Evolutionary conservation across 2,329 filamentous ascomycete genomes (phyloP).

Genomic region (Fusarium pseudocircinatum): DNA sequence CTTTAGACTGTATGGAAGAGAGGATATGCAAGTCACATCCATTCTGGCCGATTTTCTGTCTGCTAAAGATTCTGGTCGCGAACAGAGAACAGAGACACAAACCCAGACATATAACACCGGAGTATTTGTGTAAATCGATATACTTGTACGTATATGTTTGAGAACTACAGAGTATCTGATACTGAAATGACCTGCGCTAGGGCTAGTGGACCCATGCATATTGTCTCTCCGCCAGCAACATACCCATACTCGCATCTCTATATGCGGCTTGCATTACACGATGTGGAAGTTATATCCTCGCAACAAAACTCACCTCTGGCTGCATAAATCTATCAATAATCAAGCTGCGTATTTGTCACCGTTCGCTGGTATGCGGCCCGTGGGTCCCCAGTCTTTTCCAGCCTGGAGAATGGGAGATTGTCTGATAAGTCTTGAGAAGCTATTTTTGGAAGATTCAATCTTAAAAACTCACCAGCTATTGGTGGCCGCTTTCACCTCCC

Average conservation of each 20-base stretch:
- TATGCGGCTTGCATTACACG: not conserved
- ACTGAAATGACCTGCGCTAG: not conserved
- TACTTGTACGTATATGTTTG: not conserved
- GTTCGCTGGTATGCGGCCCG: conserved; percentile 28
- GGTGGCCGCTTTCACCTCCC: conserved; percentile 7
- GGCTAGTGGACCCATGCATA: not conserved
- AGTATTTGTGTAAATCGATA: not conserved
- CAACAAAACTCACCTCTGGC: not conserved
- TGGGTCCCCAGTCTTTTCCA: conserved; percentile 13
- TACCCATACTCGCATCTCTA: not conserved
- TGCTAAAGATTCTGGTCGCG: not conserved
- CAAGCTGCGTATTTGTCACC: conserved; percentile 10
- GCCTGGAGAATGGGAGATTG: conserved; percentile 25
- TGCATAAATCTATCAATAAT: conserved; percentile 6
- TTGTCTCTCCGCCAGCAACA: not conserved
- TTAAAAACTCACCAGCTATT: conserved; percentile 28
- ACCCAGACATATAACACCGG: not conserved
- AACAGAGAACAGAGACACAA: not conserved
- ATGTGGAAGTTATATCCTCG: not conserved
- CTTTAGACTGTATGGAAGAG: not conserved
- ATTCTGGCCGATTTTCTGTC: not conserved
- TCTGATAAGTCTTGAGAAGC: conserved; percentile 15
- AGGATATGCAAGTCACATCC: not conserved
- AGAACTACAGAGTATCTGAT: not conserved
- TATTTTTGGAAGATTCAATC: conserved; percentile 37